These are phyloP conservation scores for Wakefieldia striispora DNA, from an alignment of 768 basidiomycete genomes.

Conservation along the genomic window DNA sequence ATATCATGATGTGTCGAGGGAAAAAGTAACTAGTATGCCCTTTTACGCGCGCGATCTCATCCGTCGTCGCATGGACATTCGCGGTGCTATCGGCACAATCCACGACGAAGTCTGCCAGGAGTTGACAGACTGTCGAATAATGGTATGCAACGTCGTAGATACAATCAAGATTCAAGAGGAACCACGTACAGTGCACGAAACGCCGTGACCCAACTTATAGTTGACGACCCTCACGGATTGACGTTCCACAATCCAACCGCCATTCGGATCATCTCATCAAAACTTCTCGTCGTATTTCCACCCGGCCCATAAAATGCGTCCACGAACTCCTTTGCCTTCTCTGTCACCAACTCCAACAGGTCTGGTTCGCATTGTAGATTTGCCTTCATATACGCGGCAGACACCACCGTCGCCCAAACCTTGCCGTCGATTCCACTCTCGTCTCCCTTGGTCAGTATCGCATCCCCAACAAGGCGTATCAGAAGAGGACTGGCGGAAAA, in stretches of 20 bases:
- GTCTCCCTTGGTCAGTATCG: slow-evolving; percentile 31
- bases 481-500: slow-evolving; percentile 37
- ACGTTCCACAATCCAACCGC: slow-evolving; percentile 8
- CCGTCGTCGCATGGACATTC: too few species aligned
- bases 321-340: slow-evolving; percentile 44
- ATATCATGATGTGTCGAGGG: too few species aligned
- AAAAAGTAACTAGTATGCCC: too few species aligned
- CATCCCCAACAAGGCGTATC: slow-evolving; percentile 35
- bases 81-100: too few species aligned
- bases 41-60: too few species aligned
- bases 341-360: slow-evolving; percentile 40
- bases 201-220: too few species aligned
- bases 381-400: slow-evolving; percentile 44
- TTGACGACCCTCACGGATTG: too few species aligned
- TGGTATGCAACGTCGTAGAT: too few species aligned
- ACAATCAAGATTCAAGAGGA: too few species aligned
- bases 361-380: slow-evolving; percentile 37
- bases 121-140: too few species aligned
- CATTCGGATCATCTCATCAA: slow-evolving; percentile 21
- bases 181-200: too few species aligned
- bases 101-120: too few species aligned
- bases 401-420: slow-evolving; percentile 50
- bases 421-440: slow-evolving; percentile 31
- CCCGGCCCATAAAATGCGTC: background rate
- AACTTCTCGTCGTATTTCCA: background rate